These are phyloP conservation scores for Tubosaeta sp. DNA, from an alignment of 768 basidiomycete genomes.

Conservation along the genomic window DNA sequence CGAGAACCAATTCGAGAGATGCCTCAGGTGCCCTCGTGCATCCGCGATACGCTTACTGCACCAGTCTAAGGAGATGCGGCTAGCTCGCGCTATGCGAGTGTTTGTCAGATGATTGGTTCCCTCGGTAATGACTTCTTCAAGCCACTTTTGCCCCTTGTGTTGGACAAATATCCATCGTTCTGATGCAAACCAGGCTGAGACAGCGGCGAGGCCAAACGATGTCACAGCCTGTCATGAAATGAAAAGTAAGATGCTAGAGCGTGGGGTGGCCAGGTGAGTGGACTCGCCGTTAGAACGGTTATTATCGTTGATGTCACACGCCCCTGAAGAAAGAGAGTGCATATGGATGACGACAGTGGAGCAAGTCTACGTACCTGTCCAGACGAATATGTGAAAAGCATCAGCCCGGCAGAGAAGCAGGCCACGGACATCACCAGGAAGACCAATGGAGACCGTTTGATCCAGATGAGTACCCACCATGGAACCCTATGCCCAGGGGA, in stretches of 20 bases:
- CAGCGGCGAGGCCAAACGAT: constrained; percentile 44
- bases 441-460: constrained; percentile 77
- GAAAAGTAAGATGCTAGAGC: constrained; percentile 4
- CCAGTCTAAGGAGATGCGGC: constrained; percentile 25
- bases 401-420: constrained; percentile 75
- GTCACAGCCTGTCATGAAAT: constrained; percentile 29
- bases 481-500: constrained; percentile 54
- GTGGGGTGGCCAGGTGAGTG: not conserved
- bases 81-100: constrained; percentile 22
- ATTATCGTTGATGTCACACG: constrained; percentile 63
- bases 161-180: constrained; percentile 47
- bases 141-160: constrained; percentile 50
- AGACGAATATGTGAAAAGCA: constrained; percentile 75
- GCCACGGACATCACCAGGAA: constrained; percentile 82
- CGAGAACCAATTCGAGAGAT: constrained; percentile 23
- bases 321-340: constrained; percentile 37
- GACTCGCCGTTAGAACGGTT: constrained; percentile 59
- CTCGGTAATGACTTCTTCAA: constrained; percentile 40
- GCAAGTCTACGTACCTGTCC: constrained; percentile 45
- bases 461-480: constrained; percentile 72
- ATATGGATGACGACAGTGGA: constrained; percentile 20
- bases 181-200: constrained; percentile 51
- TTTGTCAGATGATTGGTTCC: constrained; percentile 23
- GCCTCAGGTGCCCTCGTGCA: constrained; percentile 20
- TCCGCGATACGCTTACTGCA: constrained; percentile 18